These are phyloP conservation scores for Annona squamosa DNA, from an alignment of 164 flowering plant species.

Conservation along the genomic window DNA sequence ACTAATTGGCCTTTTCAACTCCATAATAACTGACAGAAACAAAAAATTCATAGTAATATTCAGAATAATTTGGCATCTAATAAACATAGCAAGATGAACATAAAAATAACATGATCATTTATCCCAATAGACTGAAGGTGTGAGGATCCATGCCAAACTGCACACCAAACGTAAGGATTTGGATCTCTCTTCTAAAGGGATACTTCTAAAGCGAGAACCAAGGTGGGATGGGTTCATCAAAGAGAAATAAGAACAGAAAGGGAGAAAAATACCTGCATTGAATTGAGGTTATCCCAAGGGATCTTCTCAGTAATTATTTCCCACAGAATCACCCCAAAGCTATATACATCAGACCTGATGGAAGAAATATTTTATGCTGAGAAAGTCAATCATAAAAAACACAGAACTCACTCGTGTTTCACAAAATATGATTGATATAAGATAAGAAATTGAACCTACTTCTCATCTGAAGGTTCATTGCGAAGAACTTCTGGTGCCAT, in stretches of 20 bases:
- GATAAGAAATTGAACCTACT: constrained; percentile 41
- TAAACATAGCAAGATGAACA: too few species aligned
- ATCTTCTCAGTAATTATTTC: constrained; percentile 91
- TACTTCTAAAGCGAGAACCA: neutral
- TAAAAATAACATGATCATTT: too few species aligned
- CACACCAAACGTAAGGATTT: neutral
- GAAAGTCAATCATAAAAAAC: neutral
- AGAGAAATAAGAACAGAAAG: neutral
- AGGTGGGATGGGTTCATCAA: neutral
- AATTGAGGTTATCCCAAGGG: constrained; percentile 93
- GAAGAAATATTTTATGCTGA: neutral
- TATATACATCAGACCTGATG: constrained; percentile 85
- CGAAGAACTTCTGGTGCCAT: constrained; percentile 99
- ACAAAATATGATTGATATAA: neutral
- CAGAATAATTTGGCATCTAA: too few species aligned
- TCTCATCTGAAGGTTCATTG: constrained; percentile 90
- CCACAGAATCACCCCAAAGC: constrained; percentile 93
- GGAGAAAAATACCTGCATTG: constrained; percentile 70
- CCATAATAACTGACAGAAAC: too few species aligned
- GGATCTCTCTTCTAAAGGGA: neutral
- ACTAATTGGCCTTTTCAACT: too few species aligned
- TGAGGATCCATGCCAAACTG: neutral
- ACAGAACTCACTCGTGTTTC: neutral
- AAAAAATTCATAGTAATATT: too few species aligned
- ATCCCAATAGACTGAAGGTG: neutral